Conservation (phyloP, 345 rosid species). For the Carallia brachiata region DNA sequence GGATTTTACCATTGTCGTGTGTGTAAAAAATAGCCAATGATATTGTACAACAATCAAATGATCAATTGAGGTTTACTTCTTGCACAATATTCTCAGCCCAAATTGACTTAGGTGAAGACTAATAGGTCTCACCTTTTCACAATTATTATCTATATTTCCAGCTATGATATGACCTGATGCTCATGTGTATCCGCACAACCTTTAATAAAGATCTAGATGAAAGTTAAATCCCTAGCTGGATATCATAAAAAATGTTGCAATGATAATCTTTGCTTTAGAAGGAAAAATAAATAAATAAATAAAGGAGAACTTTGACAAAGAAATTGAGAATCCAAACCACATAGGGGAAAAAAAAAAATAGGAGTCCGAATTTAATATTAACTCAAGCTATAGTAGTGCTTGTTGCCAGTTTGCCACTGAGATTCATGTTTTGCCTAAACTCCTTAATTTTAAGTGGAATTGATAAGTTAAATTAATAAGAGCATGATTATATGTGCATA, state of each 20-base stretch:
- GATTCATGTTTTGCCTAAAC: conserved; percentile 7
- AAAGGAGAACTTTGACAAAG: neutral
- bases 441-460: too few species aligned
- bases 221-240: conserved; percentile 11
- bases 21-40: too few species aligned
- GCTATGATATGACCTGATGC: neutral
- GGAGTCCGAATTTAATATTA: conserved; percentile 13
- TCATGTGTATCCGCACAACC: conserved; percentile 28
- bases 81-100: too few species aligned
- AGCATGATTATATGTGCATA: too few species aligned
- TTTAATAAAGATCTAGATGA: conserved; percentile 37
- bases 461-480: too few species aligned
- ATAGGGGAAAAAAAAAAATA: neutral
- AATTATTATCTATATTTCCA: too few species aligned
- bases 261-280: conserved; percentile 6
- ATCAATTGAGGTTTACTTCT: too few species aligned
- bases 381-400: conserved; percentile 17
- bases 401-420: conserved; percentile 10
- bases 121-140: too few species aligned
- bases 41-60: too few species aligned
- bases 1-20: too few species aligned
- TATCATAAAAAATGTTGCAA: conserved; percentile 1
- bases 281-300: neutral
- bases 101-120: too few species aligned
- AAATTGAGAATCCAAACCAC: neutral